Conservation (phyloP, 352 stramenopile species). For the Phytophthora multivora region DNA sequence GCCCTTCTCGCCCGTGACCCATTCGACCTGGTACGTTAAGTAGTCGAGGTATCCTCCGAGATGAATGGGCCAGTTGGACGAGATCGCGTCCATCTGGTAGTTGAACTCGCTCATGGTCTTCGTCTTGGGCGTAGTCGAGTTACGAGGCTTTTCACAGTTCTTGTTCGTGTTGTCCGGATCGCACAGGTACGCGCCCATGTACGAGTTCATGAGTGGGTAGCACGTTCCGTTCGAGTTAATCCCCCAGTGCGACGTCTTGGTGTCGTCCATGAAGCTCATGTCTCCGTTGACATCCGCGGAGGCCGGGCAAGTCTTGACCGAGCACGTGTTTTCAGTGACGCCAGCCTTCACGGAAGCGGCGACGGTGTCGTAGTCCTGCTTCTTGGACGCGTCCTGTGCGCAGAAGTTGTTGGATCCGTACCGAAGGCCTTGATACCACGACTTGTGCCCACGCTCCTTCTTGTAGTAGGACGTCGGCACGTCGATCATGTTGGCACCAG, state of each 20-base stretch:
- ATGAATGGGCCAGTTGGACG: constrained; percentile 64
- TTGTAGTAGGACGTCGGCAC: constrained; percentile 52
- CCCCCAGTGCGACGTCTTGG: constrained; percentile 43
- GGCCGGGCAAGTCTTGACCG: constrained; percentile 45
- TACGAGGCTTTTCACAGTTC: constrained; percentile 52
- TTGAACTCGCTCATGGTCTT: constrained; percentile 75
- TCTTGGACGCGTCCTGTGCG: constrained; percentile 21
- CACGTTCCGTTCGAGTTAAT: constrained; percentile 64
- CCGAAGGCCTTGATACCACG: constrained; percentile 69
- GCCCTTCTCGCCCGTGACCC: constrained; percentile 52
- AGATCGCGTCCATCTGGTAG: constrained; percentile 74
- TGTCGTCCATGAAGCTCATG: constrained; percentile 45
- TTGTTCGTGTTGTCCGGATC: constrained; percentile 54
- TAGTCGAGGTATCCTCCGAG: constrained; percentile 56
- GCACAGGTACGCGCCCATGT: constrained; percentile 56
- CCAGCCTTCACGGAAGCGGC: constrained; percentile 47
- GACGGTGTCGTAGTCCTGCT: constrained; percentile 56
- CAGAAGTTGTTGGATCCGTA: constrained; percentile 72
- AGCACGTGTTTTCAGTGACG: constrained; percentile 59
- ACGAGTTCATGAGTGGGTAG: constrained; percentile 48
- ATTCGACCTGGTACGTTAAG: constrained; percentile 64
- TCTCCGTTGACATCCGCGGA: constrained; percentile 59
- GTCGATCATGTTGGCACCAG: constrained; percentile 51
- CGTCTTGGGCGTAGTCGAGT: constrained; percentile 36
- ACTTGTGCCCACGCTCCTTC: constrained; percentile 48